Percentiles rank a stretch among this genome's conserved stretches.
These are phyloP conservation scores for Chaetomium sp. DNA, from an alignment of 2,329 filamentous ascomycete species.

Conservation along the genomic window DNA sequence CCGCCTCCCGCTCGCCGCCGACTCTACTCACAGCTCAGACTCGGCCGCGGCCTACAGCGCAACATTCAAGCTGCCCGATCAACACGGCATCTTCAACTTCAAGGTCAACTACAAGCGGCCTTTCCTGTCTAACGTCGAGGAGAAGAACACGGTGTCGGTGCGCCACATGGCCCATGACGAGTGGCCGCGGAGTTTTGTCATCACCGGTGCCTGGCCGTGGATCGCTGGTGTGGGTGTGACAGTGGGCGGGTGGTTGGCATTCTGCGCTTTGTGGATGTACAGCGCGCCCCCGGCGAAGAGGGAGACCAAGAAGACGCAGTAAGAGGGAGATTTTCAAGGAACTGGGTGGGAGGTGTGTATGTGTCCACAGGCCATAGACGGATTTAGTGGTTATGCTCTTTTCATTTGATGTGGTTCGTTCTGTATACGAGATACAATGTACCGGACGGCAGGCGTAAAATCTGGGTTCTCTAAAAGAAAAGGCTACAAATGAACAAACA, in stretches of 20 bases:
- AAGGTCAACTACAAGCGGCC: constrained; percentile 94
- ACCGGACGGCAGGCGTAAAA: constrained; percentile 7
- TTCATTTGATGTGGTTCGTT: background rate
- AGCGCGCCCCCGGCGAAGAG: constrained; percentile 41
- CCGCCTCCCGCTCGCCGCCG: constrained; percentile 64
- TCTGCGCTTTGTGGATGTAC: constrained; percentile 84
- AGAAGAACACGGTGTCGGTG: constrained; percentile 92
- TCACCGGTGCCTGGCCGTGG: constrained; percentile 91
- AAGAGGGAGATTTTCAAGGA: background rate
- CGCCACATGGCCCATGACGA: constrained; percentile 97
- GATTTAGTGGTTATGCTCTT: background rate
- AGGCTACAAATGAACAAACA: background rate
- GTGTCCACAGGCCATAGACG: background rate
- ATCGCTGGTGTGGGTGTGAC: constrained; percentile 82
- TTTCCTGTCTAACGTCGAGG: constrained; percentile 81
- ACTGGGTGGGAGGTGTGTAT: background rate
- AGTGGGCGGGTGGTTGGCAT: constrained; percentile 73
- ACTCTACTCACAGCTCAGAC: constrained; percentile 42
- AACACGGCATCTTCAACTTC: constrained; percentile 99
- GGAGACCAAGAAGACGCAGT: constrained; percentile 44
- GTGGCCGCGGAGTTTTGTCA: constrained; percentile 84
- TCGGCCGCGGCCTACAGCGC: constrained; percentile 68
- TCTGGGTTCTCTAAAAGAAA: constrained; percentile 6
- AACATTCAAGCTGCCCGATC: constrained; percentile 80
- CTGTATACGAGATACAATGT: constrained; percentile 9